Percentiles rank a stretch among this genome's conserved stretches.
phyloP scores from a whole-genome alignment of 116 monocot genomes.

The Phalaenopsis hybrid region DNA sequence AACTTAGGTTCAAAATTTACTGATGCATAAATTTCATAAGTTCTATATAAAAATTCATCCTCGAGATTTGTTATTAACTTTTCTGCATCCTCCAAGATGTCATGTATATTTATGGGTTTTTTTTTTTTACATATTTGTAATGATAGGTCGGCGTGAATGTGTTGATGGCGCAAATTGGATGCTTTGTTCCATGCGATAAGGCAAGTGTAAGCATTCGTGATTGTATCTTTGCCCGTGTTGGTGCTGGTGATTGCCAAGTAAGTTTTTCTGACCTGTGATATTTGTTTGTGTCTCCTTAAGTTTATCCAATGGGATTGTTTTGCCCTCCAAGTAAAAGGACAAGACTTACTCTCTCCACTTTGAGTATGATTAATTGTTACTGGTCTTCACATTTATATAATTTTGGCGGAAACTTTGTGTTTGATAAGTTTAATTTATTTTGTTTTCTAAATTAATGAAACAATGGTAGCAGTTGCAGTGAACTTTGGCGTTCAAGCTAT shows the following conservation, averaged over 20 bases:
- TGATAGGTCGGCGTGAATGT: slow-evolving; percentile 90
- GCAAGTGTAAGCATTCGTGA: slow-evolving; percentile 84
- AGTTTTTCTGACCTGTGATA: slow-evolving; percentile 11
- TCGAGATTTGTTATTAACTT: not conserved
- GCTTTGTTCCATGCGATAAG: slow-evolving; percentile 80
- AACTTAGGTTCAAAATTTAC: not conserved
- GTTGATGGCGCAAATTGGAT: slow-evolving; percentile 96
- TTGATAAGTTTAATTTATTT: not conserved
- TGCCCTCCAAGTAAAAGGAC: not conserved
- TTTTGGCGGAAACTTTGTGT: not conserved
- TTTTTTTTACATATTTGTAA: slow-evolving; percentile 6
- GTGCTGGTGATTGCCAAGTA: slow-evolving; percentile 98
- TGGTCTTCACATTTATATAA: not conserved
- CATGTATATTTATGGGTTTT: slow-evolving; percentile 5
- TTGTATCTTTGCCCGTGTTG: slow-evolving; percentile 98
- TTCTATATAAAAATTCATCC: not conserved
- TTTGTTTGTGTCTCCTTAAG: not conserved
- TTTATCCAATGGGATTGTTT: not conserved
- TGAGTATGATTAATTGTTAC: not conserved
- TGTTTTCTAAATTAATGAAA: not conserved
- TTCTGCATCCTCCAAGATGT: not conserved
- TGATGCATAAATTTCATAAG: not conserved
- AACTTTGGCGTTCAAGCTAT: not conserved
- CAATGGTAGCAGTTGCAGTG: not conserved
- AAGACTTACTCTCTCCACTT: not conserved